Base-by-base conservation (phyloP, 2,329 filamentous ascomycete species). In the Talaromyces sp. region DNA sequence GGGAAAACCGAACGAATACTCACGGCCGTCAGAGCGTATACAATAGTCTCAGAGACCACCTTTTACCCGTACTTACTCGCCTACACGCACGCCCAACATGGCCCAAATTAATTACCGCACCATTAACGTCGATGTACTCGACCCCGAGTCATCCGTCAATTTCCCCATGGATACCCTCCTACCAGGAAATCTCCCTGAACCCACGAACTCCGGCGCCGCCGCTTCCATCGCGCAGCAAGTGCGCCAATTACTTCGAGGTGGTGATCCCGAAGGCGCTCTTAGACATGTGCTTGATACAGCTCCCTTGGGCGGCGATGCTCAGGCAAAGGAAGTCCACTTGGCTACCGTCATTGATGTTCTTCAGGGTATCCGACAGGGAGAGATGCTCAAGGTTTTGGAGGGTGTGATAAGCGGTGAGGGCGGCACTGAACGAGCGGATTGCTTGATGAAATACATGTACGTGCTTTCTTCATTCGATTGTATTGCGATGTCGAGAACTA, bases 371-470 rank as follows among this genome's bases (percentile, higher is more conserved):
- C 93, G 96, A 77, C 93, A 95, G 74, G 91, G 91, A 72, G 95
- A 99, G 72, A 98, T 98, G 91, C 92, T 89, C 69, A 90, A 92
- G 14, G 88, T 98, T 73, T 83, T 99, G 70, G 88, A 89, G 79
- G 87, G 89, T 65, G 90, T 98, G 73, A 93, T 95, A 80, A 83
- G 82, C 66, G 88, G 89, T 11, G 87, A 90, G 60, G 91, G 91
- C 67, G 95, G 95, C 33, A 87, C 87, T 67, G 95, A 98, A 80
- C 85, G 91, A 67, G 82, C 96, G 70, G 95, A 99, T 78, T 92
- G 94, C 60, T 82, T 99, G 77, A 97, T 97, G 91, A 99, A 99
- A 83, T 99, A 97, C 81, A 84, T 97, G 88, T 97, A 87, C 74
- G 90, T 84, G 50, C 65, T 52, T 49, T 56, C 49, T 54, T 57